Evolutionary conservation across 2,329 filamentous ascomycete species (phyloP).

Genomic region (Aureobasidium zeae): DNA sequence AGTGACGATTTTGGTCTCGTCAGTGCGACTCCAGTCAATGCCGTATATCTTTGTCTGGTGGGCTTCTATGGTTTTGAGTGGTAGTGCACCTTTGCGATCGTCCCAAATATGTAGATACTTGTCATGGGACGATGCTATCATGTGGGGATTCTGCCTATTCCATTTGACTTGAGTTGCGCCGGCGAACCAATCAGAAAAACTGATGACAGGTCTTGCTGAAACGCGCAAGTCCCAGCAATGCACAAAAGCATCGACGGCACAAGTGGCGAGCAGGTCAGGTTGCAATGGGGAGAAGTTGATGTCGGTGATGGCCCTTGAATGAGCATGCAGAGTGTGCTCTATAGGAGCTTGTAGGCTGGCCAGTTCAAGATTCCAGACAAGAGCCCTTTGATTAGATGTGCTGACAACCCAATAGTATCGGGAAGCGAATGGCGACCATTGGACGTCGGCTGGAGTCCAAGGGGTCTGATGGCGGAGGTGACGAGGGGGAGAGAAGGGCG

Average conservation of each 20-base stretch:
- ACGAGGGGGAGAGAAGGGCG: slow-evolving; percentile 75
- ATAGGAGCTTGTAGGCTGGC: slow-evolving; percentile 64
- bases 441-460: slow-evolving; percentile 94
- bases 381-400: slow-evolving; percentile 85
- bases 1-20: slow-evolving; percentile 63
- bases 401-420: slow-evolving; percentile 90
- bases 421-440: slow-evolving; percentile 89
- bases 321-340: slow-evolving; percentile 78
- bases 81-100: slow-evolving; percentile 65
- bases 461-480: slow-evolving; percentile 76
- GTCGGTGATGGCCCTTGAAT: slow-evolving; percentile 83
- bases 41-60: slow-evolving; percentile 93
- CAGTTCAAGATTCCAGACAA: slow-evolving; percentile 86
- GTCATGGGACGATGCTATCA: slow-evolving; percentile 86
- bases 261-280: slow-evolving; percentile 80
- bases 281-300: slow-evolving; percentile 94
- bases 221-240: slow-evolving; percentile 83
- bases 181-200: slow-evolving; percentile 87
- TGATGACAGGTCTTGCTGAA: slow-evolving; percentile 62
- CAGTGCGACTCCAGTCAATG: slow-evolving; percentile 82
- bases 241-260: slow-evolving; percentile 85
- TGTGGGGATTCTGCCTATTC: slow-evolving; percentile 76
- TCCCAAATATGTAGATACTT: slow-evolving; percentile 86
- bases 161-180: slow-evolving; percentile 94
- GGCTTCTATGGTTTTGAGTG: slow-evolving; percentile 74